Percentiles rank a stretch among this genome's conserved stretches.
Evolutionary conservation across 148 eudicot species (phyloP).

Genomic region (Heliamphora exappendiculata): DNA sequence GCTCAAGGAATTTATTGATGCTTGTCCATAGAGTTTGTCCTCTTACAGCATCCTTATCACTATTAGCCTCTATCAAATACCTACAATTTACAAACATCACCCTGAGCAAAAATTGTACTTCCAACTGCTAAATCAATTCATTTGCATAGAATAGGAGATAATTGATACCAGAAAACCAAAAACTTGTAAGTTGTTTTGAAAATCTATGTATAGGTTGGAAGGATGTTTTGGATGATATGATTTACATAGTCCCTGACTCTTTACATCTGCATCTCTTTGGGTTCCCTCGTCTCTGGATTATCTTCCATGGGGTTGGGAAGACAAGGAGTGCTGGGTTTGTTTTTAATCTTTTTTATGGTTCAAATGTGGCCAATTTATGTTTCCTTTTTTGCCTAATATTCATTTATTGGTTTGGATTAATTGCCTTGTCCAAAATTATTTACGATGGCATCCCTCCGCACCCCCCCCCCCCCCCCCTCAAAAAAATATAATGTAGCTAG

Average conservation of each 20-base stretch:
- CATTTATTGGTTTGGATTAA: not conserved
- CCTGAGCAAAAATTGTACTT: not conserved
- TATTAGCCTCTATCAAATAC: not conserved
- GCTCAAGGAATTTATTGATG: not conserved
- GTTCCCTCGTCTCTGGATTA: not conserved
- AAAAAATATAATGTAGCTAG: not conserved
- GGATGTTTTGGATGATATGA: not conserved
- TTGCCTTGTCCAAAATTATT: too few species aligned
- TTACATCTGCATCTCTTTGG: slow-evolving; percentile 3
- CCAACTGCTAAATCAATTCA: not conserved
- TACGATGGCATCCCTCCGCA: too few species aligned
- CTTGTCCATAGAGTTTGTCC: not conserved
- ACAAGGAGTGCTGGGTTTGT: not conserved
- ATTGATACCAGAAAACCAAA: not conserved
- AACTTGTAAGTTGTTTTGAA: not conserved
- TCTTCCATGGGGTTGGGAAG: not conserved
- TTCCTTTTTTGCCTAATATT: not conserved
- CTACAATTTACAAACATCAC: not conserved
- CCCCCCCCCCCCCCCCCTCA: too few species aligned
- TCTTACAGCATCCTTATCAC: not conserved
- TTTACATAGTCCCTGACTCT: not conserved
- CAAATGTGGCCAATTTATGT: not conserved
- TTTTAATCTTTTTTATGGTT: not conserved
- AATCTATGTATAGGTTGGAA: not conserved
- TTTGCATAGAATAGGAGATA: not conserved